Conservation (phyloP, 352 stramenopile genomes). For the Phytophthora fragariaefolia region DNA sequence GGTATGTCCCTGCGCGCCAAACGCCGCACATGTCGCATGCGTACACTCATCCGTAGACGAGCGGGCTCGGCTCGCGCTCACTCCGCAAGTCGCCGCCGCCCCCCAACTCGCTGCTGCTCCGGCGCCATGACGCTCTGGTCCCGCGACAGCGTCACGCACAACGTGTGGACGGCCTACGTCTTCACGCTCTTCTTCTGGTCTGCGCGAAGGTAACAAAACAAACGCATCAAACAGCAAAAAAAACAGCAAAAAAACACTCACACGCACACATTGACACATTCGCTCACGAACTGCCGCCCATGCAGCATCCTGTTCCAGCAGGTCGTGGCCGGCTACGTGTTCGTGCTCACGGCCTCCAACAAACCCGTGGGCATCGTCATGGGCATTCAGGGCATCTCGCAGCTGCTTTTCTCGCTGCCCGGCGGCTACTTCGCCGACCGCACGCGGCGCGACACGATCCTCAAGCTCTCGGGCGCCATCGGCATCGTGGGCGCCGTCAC, state of each 20-base stretch:
- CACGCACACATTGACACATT: too few relatives aligned
- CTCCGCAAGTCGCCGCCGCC: neutral
- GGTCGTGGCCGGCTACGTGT: slow-evolving; percentile 79
- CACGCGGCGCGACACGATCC: slow-evolving; percentile 71
- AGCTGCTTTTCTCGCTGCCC: slow-evolving; percentile 76
- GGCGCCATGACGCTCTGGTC: slow-evolving; percentile 34
- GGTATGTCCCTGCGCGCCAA: too few relatives aligned
- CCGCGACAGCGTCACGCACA: slow-evolving; percentile 42
- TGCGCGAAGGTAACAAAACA: slow-evolving; percentile 61
- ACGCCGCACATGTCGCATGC: neutral
- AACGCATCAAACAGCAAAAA: too few relatives aligned
- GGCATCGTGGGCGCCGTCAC: slow-evolving; percentile 54
- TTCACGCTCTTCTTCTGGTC: slow-evolving; percentile 85
- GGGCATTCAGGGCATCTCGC: slow-evolving; percentile 81
- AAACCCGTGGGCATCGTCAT: slow-evolving; percentile 84
- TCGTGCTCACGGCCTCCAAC: slow-evolving; percentile 77
- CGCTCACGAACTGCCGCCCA: neutral
- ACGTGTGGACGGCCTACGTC: slow-evolving; percentile 71
- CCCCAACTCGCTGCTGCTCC: too few relatives aligned
- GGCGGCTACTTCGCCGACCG: slow-evolving; percentile 73
- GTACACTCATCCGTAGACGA: neutral
- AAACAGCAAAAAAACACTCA: too few relatives aligned
- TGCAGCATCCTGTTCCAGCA: slow-evolving; percentile 81
- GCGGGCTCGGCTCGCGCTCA: neutral
- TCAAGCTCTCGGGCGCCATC: slow-evolving; percentile 63